Conservation (phyloP, 2,329 filamentous ascomycete species). For the Trichoderma koningiopsis region DNA sequence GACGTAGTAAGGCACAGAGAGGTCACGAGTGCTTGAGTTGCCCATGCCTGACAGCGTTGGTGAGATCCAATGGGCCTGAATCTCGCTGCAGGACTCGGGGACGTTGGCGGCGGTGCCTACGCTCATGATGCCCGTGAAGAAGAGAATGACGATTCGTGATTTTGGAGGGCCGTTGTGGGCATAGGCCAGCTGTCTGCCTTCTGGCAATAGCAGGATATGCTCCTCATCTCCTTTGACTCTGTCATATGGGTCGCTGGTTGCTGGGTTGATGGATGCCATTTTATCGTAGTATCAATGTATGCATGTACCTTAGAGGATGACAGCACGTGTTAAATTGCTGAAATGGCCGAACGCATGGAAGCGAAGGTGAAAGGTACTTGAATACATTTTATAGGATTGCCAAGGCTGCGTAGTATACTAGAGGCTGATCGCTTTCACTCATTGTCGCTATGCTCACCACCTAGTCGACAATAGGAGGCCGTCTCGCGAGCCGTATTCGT, state of each 20-base stretch:
- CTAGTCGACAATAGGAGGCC: background rate
- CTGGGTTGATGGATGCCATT: background rate
- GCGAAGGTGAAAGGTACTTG: too few species aligned
- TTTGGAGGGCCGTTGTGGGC: slow-evolving; percentile 30
- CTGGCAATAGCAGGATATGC: slow-evolving; percentile 24
- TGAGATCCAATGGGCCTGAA: background rate
- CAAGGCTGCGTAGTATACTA: background rate
- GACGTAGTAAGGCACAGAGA: background rate
- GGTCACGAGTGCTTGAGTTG: background rate
- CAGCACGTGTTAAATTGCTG: too few species aligned
- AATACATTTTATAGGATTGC: too few species aligned
- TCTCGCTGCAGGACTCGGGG: background rate
- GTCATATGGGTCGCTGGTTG: background rate
- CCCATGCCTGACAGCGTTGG: slow-evolving; percentile 1
- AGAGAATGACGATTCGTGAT: slow-evolving; percentile 29
- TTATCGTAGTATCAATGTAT: too few species aligned
- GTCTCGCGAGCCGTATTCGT: background rate
- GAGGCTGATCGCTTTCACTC: background rate
- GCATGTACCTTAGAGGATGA: too few species aligned
- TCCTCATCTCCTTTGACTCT: background rate
- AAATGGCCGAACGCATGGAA: too few species aligned
- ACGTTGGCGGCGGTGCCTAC: slow-evolving; percentile 27
- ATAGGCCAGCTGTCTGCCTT: slow-evolving; percentile 30
- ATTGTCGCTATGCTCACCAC: too few species aligned
- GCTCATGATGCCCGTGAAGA: slow-evolving; percentile 32